Conservation (phyloP, 805 yeast species). For the Dipodascopsis uninucleata region DNA sequence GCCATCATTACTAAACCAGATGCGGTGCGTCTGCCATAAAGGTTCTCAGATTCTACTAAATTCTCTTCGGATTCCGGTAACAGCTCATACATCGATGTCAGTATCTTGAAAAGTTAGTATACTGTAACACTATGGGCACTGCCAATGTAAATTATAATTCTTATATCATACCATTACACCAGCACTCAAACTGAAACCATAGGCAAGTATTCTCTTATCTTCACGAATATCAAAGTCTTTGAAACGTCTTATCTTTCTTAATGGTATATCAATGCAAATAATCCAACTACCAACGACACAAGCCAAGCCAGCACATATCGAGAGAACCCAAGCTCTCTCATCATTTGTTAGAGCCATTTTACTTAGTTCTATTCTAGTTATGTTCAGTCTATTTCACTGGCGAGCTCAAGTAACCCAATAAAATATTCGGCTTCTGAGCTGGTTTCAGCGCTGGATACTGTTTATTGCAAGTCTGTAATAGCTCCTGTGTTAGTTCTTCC, state of each 20-base stretch:
- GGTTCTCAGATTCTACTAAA: slow-evolving; percentile 36
- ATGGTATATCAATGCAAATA: slow-evolving; percentile 58
- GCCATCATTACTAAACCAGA: slow-evolving; percentile 44
- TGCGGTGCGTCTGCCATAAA: slow-evolving; percentile 29
- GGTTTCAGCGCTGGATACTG: no score
- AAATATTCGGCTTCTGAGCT: no score
- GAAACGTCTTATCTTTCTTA: slow-evolving; percentile 43
- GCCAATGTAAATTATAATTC: not conserved
- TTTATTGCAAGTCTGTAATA: no score
- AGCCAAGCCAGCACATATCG: slow-evolving; percentile 61
- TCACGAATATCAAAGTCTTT: slow-evolving; percentile 53
- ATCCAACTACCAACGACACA: slow-evolving; percentile 69
- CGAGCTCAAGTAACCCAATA: no score
- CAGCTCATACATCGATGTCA: slow-evolving; percentile 72
- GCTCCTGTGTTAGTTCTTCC: no score
- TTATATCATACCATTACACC: slow-evolving; percentile 61
- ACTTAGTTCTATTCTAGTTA: no score
- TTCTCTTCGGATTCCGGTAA: slow-evolving; percentile 64
- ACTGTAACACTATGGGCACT: not conserved
- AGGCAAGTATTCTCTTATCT: slow-evolving; percentile 63
- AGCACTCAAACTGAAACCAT: slow-evolving; percentile 70
- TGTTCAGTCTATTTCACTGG: no score
- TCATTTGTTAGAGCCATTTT: slow-evolving; percentile 9
- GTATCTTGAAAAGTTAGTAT: slow-evolving; percentile 34
- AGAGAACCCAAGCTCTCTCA: slow-evolving; percentile 57